phyloP scores from a whole-genome alignment of 805 yeast genomes.

The Yarrowia divulgata region DNA sequence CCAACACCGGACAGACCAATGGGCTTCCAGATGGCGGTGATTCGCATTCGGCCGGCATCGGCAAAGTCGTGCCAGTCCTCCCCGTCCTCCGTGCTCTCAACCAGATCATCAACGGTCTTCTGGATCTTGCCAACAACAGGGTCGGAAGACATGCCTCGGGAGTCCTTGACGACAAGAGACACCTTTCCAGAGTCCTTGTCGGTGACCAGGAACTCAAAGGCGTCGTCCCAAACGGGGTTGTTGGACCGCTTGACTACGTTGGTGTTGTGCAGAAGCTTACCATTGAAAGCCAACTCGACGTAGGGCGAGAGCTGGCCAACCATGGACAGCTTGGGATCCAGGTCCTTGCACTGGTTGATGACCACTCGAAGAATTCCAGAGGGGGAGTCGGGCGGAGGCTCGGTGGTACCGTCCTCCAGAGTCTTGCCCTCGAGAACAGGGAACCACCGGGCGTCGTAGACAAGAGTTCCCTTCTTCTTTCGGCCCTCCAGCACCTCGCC shows the following conservation, averaged over 20 bases:
- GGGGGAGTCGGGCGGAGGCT: slow-evolving; percentile 89
- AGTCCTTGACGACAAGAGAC: slow-evolving; percentile 69
- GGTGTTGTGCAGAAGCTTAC: slow-evolving; percentile 65
- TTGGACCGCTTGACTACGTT: slow-evolving; percentile 64
- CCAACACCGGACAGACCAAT: slow-evolving; percentile 72
- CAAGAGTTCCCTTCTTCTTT: slow-evolving; percentile 78
- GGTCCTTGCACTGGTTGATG: slow-evolving; percentile 66
- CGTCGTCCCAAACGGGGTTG: slow-evolving; percentile 69
- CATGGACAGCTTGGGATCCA: slow-evolving; percentile 52
- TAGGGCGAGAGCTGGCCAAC: slow-evolving; percentile 66
- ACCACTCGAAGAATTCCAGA: slow-evolving; percentile 87
- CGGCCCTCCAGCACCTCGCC: slow-evolving; percentile 77
- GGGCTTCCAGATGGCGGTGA: slow-evolving; percentile 84
- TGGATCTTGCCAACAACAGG: slow-evolving; percentile 65
- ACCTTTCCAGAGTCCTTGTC: slow-evolving; percentile 76
- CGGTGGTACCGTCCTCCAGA: slow-evolving; percentile 79
- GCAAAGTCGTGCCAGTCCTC: slow-evolving; percentile 77
- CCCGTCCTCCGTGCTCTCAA: slow-evolving; percentile 80
- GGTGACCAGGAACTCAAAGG: slow-evolving; percentile 70
- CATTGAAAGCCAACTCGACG: slow-evolving; percentile 74
- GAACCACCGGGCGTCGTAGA: slow-evolving; percentile 73
- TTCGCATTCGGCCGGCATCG: slow-evolving; percentile 70
- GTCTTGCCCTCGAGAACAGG: slow-evolving; percentile 65
- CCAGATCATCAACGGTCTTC: slow-evolving; percentile 62
- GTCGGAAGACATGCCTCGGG: slow-evolving; percentile 64